Evolutionary conservation across 805 yeast species (phyloP).

Genomic region (Kuraishia piskuri): DNA sequence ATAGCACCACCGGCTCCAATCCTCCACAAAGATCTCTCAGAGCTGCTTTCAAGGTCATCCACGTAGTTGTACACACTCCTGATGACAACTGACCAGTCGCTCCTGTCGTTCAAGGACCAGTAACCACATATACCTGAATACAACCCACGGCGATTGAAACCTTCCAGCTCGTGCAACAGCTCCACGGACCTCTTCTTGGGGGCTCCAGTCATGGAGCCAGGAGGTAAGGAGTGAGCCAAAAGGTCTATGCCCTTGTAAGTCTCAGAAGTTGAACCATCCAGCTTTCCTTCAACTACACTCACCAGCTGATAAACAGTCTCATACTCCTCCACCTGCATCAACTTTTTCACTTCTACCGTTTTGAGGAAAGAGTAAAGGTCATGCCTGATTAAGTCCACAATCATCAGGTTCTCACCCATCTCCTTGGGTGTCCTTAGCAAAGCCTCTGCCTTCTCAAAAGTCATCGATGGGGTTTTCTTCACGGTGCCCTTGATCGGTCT

Average conservation of each 20-base stretch:
- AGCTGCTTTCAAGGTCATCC: conserved; percentile 28
- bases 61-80: conserved; percentile 69
- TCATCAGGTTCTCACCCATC: conserved; percentile 93
- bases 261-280: conserved; percentile 16
- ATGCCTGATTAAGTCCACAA: conserved; percentile 90
- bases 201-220: conserved; percentile 99
- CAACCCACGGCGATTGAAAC: conserved; percentile 59
- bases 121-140: conserved; percentile 95
- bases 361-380: conserved; percentile 67
- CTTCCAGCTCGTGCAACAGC: conserved; percentile 54
- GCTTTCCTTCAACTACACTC: conserved; percentile 70
- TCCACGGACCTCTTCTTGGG: conserved; percentile 93
- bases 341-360: conserved; percentile 60
- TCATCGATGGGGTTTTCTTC: conserved; percentile 47
- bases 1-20: conserved; percentile 99
- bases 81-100: conserved; percentile 95
- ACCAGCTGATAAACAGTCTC: conserved; percentile 87
- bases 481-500: conserved; percentile 98
- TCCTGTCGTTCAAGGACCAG: conserved; percentile 80
- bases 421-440: conserved; percentile 82
- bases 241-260: conserved; percentile 67
- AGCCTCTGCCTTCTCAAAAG: conserved; percentile 47
- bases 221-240: conserved; percentile 74
- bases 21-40: conserved; percentile 46
- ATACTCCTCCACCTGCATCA: conserved; percentile 92